phyloP scores from a whole-genome alignment of 306 rosid genomes.

The Styphnolobium japonicum region DNA sequence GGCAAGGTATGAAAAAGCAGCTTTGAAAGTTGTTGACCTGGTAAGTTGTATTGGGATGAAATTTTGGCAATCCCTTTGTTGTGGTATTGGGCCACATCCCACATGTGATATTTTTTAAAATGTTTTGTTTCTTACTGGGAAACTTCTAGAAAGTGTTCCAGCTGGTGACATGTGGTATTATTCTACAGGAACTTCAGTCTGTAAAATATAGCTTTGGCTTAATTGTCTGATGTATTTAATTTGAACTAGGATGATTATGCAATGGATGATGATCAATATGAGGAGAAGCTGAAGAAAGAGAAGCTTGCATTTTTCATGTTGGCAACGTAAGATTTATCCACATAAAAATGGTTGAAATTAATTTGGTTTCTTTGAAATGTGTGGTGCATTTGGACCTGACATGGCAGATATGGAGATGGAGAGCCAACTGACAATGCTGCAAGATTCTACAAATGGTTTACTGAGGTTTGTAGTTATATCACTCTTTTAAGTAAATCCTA shows the following conservation, averaged over 20 bases:
- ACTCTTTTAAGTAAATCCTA: background rate
- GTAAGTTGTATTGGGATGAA: constrained; percentile 40
- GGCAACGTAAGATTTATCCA: constrained; percentile 70
- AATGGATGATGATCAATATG: constrained; percentile 66
- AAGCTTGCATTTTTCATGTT: constrained; percentile 65
- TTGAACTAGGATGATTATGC: constrained; percentile 76
- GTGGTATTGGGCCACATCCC: background rate
- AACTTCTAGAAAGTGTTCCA: background rate
- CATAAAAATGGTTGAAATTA: constrained; percentile 8
- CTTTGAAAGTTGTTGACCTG: constrained; percentile 81
- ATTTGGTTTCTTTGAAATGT: background rate
- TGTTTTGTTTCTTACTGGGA: background rate
- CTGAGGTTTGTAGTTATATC: constrained; percentile 44
- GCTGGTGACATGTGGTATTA: background rate
- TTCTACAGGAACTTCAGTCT: constrained; percentile 19
- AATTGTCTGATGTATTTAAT: constrained; percentile 27
- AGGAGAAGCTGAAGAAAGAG: constrained; percentile 80
- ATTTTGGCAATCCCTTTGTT: background rate
- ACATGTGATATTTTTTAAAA: background rate
- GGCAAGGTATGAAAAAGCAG: constrained; percentile 82
- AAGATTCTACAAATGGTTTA: constrained; percentile 58
- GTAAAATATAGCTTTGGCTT: background rate
- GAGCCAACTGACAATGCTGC: constrained; percentile 72
- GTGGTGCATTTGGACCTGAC: constrained; percentile 20
- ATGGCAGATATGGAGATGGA: constrained; percentile 62